Base-by-base conservation (phyloP, 257 asterid genomes). In the Nicotiana knightiana region DNA sequence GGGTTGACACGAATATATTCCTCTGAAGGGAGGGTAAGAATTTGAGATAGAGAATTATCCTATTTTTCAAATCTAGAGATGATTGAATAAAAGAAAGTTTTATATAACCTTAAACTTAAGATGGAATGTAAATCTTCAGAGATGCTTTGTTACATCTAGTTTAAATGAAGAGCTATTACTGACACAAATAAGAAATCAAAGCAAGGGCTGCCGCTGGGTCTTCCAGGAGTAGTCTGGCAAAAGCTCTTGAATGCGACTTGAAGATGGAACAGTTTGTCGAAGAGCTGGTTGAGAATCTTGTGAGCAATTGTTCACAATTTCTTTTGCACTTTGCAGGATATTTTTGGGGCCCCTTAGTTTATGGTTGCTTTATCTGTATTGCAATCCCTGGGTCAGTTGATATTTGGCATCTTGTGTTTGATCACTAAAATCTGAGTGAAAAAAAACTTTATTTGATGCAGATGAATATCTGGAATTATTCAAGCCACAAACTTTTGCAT, bases 391-490 rank as follows among this genome's bases (percentile, higher is more conserved):
- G 37, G 12, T 75, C 46, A 75, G 79, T 35, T 75, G 63, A 51
- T 75, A 75, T 46, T 24, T 71, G 63, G 43, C 17, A 26, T 75
- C 30, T 75, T 75, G 26, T 12, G 46, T 75, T 75, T 48, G 53
- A 6, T 61, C 79, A 75, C 63, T 26, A 15, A 73, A 53, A 1
- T 35, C 53, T 67, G 9, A 33, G 51, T 35, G 51, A 3, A 67
- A 28, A 43, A 55, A 61, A 21, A 30, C 81, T 73, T 81, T 24
- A 35, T 86, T 82, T 85, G 63, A 16, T 88, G 92, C 98, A 96
- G 99, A 89, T 96, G 63, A 96, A 96, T 87, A 86, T 96, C 81
- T 96, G 99, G 99, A 91, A 90, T 57, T 96, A 94, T 86, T 83
- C 97, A 81, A 85, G 86, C 82, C 91, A 84, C 76, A 91, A 90